A percentile compares a stretch with the other conserved stretches of the same genome.
These are phyloP conservation scores for Sarcomyxa edulis DNA, from an alignment of 768 basidiomycete genomes.

Conservation along the genomic window DNA sequence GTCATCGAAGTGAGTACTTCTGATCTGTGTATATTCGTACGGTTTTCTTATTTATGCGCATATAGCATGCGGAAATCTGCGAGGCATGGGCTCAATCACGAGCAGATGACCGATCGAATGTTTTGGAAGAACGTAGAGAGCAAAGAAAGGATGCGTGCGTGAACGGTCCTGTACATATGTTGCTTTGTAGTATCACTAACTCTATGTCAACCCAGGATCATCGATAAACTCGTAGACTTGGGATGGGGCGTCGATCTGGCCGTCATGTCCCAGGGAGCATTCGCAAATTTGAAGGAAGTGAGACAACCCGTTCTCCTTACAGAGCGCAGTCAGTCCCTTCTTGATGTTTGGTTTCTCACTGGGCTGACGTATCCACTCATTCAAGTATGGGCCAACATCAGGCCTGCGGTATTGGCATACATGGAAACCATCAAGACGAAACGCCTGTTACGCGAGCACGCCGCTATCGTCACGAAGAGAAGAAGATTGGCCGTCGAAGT, in stretches of 20 bases:
- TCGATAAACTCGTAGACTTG: neutral
- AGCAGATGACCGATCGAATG: slow-evolving; percentile 7
- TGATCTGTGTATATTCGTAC: too few relatives aligned
- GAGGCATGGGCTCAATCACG: slow-evolving; percentile 11
- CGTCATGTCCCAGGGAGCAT: neutral
- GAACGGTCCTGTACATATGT: too few relatives aligned
- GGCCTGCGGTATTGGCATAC: slow-evolving; percentile 9
- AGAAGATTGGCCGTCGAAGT: slow-evolving; percentile 8
- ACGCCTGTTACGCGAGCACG: slow-evolving; percentile 8
- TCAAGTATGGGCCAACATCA: slow-evolving; percentile 17
- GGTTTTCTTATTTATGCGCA: too few relatives aligned
- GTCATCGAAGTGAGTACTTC: too few relatives aligned
- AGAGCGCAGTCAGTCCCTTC: slow-evolving; percentile 47
- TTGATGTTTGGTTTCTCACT: too few relatives aligned
- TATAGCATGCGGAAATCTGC: slow-evolving; percentile 13
- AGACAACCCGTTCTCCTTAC: slow-evolving; percentile 45
- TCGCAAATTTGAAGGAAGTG: slow-evolving; percentile 39
- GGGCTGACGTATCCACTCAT: slow-evolving; percentile 21
- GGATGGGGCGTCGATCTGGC: slow-evolving; percentile 13
- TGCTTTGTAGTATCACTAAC: slow-evolving; percentile 8
- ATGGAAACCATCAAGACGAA: slow-evolving; percentile 8
- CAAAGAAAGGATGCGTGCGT: slow-evolving; percentile 12
- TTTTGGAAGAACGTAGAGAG: slow-evolving; percentile 10
- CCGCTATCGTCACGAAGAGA: slow-evolving; percentile 5
- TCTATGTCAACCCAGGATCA: slow-evolving; percentile 5